Evolutionary conservation across 441 rosid species (phyloP), one percentile per base, ranked within the genome.

Genomic region (Sinapis alba): DNA sequence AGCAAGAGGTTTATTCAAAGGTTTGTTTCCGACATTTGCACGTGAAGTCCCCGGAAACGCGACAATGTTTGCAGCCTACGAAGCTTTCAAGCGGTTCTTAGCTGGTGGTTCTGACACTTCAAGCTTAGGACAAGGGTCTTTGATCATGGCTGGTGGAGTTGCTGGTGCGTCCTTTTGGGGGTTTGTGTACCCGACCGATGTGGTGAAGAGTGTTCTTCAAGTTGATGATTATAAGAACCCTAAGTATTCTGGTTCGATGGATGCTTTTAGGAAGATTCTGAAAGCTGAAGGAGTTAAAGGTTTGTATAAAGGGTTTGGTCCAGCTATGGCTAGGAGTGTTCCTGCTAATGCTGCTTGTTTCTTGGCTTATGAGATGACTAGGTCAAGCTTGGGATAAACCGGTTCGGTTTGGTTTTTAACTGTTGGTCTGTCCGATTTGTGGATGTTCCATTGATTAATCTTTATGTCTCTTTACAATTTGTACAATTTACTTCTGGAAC

Each of bases 301-400:
- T 57, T 75, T 93, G 77, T 95, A 91, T 88, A 91, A 83, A 80
- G 99, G 99, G 26, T 95, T 95, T 15, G 87, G 95, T 53, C 97
- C 98, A 11, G 97, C 99, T 43, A 91, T 95, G 99, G 94, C 84
- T 15, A 86, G 97, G 69, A 95, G 98, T 72, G 84, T 95, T 60
- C 97, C 97, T 19, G 99, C 99, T 13, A 93, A 93, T 84, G 98
- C 98, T 36, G 99, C 97, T 9, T 93, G 97, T 67, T 92, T 95
- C 94, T 83, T 92, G 88, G 99, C 90, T 8, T 89, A 86, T 63
- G 98, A 95, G 77, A 80, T 95, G 77, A 86, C 91, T 16, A 89
- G 89, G 71, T 85, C 99, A n/a, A 88, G 93, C 83, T 84, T 95
- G 82, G 93, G 93, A 0, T 93, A 82, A 86, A 50, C 69, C 28